Conservation (phyloP, 306 rosid genomes). For the Prunus mira region DNA sequence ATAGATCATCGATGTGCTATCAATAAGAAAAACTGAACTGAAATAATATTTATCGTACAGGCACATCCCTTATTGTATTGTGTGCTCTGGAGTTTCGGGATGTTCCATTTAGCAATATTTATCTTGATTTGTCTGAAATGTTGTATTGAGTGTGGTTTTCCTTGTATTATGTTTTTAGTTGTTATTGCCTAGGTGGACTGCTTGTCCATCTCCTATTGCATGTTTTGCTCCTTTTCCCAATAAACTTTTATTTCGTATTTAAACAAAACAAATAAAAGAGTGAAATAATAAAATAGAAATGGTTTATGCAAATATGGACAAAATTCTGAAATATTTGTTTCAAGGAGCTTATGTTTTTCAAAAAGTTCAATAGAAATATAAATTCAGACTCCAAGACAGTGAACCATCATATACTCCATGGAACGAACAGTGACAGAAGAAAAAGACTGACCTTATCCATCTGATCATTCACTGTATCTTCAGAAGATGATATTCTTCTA, state of each 20-base stretch:
- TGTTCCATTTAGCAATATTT: neutral
- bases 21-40: neutral
- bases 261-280: neutral
- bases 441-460: slow-evolving; percentile 57
- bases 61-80: neutral
- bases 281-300: neutral
- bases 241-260: neutral
- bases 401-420: neutral
- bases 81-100: neutral
- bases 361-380: neutral
- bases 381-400: neutral
- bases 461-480: slow-evolving; percentile 59
- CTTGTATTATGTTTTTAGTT: neutral
- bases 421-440: neutral
- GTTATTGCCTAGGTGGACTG: neutral
- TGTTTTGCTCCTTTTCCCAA: neutral
- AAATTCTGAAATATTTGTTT: neutral
- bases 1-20: neutral
- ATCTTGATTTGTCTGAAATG: neutral
- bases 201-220: too few species aligned
- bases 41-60: neutral
- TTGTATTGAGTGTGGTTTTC: neutral
- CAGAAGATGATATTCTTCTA: slow-evolving; percentile 59
- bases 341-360: neutral
- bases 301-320: neutral